Percentiles rank a stretch among this genome's conserved stretches.
phyloP scores from a whole-genome alignment of 768 basidiomycete species.

The Pisolithus albus region DNA sequence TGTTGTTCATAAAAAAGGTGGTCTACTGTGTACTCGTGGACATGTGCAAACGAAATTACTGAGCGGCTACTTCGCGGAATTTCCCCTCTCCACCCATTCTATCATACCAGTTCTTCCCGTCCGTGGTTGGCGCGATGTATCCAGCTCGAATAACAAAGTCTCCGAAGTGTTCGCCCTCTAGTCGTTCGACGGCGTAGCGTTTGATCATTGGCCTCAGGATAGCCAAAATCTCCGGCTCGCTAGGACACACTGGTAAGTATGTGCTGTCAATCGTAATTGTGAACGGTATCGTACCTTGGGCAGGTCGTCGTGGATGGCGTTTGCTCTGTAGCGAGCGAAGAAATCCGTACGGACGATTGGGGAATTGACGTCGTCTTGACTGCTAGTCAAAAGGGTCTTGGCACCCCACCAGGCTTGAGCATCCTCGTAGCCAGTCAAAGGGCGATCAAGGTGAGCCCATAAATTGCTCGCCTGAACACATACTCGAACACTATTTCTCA shows the following conservation, averaged over 20 bases:
- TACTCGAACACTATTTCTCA: not conserved
- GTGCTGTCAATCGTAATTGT: not conserved
- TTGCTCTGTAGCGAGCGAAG: slow-evolving; percentile 93
- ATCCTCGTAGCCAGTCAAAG: slow-evolving; percentile 75
- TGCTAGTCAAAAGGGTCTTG: slow-evolving; percentile 89
- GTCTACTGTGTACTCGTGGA: not conserved
- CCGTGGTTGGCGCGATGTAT: slow-evolving; percentile 79
- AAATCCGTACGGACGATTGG: slow-evolving; percentile 93
- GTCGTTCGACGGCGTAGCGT: slow-evolving; percentile 79
- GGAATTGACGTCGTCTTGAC: slow-evolving; percentile 81
- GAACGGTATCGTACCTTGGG: not conserved
- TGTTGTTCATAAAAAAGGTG: too few relatives aligned
- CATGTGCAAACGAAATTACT: not conserved
- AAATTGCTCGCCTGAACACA: not conserved
- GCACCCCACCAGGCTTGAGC: slow-evolving; percentile 88
- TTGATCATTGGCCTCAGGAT: slow-evolving; percentile 94
- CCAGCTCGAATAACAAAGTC: slow-evolving; percentile 92
- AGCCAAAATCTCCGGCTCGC: slow-evolving; percentile 85
- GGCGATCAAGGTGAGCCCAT: slow-evolving; percentile 48
- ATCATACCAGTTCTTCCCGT: slow-evolving; percentile 85
- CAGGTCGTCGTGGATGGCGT: slow-evolving; percentile 87
- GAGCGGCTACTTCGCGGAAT: slow-evolving; percentile 31
- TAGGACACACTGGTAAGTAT: slow-evolving; percentile 69
- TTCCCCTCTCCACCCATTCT: slow-evolving; percentile 72
- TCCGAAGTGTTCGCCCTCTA: slow-evolving; percentile 87